These are phyloP conservation scores for Ganoderma resinaceum DNA, from an alignment of 1,284 basidiomycete genomes.

Conservation along the genomic window DNA sequence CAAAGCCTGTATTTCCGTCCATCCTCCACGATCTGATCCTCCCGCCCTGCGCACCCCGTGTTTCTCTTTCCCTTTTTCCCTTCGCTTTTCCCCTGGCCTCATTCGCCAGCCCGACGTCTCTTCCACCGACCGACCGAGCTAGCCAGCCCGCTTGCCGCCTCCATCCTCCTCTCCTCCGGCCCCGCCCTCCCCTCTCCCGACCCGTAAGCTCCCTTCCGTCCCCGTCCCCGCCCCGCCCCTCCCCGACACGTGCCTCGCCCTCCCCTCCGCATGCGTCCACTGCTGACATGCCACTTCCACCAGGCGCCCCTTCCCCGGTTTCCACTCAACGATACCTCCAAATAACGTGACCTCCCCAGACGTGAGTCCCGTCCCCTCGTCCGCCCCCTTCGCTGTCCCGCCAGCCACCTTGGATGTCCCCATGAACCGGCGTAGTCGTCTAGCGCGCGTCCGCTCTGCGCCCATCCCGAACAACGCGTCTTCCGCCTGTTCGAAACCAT, in stretches of 20 bases:
- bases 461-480: background rate
- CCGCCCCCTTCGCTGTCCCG: constrained; percentile 4
- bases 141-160: constrained; percentile 8
- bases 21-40: constrained; percentile 8
- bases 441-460: background rate
- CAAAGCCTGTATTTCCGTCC: constrained; percentile 13
- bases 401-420: background rate
- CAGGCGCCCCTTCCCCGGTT: constrained; percentile 17
- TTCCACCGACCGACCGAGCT: background rate
- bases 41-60: constrained; percentile 9
- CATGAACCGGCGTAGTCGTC: background rate
- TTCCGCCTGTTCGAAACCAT: background rate
- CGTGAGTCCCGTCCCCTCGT: constrained; percentile 17
- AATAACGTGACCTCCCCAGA: constrained; percentile 25
- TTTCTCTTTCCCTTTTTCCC: background rate
- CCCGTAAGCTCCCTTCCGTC: constrained; percentile 20
- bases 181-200: constrained; percentile 6
- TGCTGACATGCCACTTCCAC: constrained; percentile 20
- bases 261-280: background rate
- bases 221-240: constrained; percentile 5
- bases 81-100: constrained; percentile 1
- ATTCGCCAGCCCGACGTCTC: constrained; percentile 17
- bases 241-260: constrained; percentile 1
- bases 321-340: constrained; percentile 6
- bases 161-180: constrained; percentile 18